Base-by-base conservation (phyloP, 2,329 filamentous ascomycete genomes). In the Exophiala bonariae region DNA sequence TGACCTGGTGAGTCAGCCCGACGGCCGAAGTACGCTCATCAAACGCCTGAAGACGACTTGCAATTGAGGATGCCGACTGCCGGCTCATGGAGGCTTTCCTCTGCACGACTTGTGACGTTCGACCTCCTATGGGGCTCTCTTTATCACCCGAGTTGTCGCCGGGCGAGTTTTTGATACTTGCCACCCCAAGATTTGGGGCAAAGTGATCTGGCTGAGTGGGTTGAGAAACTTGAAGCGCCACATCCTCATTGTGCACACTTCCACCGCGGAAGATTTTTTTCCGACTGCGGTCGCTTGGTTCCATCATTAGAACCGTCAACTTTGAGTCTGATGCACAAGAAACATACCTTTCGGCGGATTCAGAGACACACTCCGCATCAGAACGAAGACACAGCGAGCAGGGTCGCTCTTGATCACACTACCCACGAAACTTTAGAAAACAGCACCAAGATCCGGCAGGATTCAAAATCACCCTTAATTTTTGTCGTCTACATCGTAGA, bases 321-420 rank as follows among this genome's bases (percentile, higher is more conserved):
- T 26, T 6, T 26, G 23, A 41, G 16, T 52, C 44, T 3, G 44
- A 48, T 13, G 47, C 34, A 26, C 63, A 66, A 3, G 54, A 44
- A 10, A 26, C 23, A 26, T 37, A 37, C 35, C 35, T 16, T 22
- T 37, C 35, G 10, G 35, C 16, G 9, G 35, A 7, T 10, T 37
- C 35, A 18, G 35, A 19, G 16, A 37, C 19, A 37, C 35, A 37
- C 11, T 16, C 14, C 20, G 57, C 48, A 4, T 57, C 55, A 2
- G 63, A 58, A 23, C 61, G 55, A 8, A 50, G 18, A 18, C 65
- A 67, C 13, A 67, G 34, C 0, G 62, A 65, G 42, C 64, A 67
- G 8, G 65, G 65, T 2, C 64, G 62, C 19, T 62, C 41, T 19
- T 59, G 51, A 34, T 63, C 61, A 44, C 61, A 63, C 61, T 63